A percentile compares a stretch with the other conserved stretches of the same genome.
phyloP scores from a whole-genome alignment of 208 protist species.

The Trypanosoma avium region DNA sequence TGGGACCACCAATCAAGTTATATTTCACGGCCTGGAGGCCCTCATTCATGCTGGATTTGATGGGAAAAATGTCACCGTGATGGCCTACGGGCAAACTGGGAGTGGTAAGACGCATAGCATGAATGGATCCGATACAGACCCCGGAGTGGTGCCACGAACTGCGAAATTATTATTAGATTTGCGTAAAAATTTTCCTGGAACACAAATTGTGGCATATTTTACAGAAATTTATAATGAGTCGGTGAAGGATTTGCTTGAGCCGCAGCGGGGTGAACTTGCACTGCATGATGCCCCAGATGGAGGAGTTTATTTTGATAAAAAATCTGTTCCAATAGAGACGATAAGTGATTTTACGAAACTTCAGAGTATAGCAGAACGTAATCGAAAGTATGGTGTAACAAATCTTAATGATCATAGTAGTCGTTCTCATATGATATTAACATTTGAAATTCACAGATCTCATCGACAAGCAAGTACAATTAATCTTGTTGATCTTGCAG shows the following conservation, averaged over 20 bases:
- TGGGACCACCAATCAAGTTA: constrained; percentile 68
- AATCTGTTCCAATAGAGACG: constrained; percentile 53
- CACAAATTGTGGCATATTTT: constrained; percentile 39
- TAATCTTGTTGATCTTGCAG: constrained; percentile 85
- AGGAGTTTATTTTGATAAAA: constrained; percentile 35
- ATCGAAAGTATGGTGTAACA: constrained; percentile 85
- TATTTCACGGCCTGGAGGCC: constrained; percentile 79
- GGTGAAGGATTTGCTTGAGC: constrained; percentile 67
- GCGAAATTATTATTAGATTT: constrained; percentile 73
- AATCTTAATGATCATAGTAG: constrained; percentile 89
- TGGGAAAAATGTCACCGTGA: constrained; percentile 90
- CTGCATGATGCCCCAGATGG: constrained; percentile 35
- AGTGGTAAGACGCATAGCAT: constrained; percentile 92
- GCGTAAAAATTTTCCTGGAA: constrained; percentile 39
- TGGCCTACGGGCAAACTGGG: constrained; percentile 93
- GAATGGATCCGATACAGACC: constrained; percentile 55
- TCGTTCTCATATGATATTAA: constrained; percentile 86
- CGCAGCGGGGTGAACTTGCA: constrained; percentile 29
- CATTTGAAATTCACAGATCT: constrained; percentile 69
- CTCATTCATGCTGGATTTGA: constrained; percentile 71
- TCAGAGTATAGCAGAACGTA: constrained; percentile 60
- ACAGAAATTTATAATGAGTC: constrained; percentile 88
- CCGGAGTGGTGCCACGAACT: constrained; percentile 35
- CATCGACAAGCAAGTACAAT: constrained; percentile 65
- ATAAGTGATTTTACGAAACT: constrained; percentile 68